These are phyloP conservation scores for Chaetoscypha palmicola DNA, from an alignment of 2,329 filamentous ascomycete species.

Conservation along the genomic window DNA sequence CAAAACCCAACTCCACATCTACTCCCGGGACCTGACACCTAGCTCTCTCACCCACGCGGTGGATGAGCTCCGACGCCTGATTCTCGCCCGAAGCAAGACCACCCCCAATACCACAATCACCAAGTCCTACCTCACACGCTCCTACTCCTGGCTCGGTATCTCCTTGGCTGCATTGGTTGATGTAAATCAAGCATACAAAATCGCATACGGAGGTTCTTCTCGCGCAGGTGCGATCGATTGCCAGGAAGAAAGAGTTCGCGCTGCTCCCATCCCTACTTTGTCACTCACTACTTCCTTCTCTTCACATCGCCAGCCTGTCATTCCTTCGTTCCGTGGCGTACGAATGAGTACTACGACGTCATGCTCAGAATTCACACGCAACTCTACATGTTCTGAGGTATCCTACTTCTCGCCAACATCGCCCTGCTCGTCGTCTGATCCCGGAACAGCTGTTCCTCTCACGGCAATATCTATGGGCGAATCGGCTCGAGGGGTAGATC, in stretches of 20 bases:
- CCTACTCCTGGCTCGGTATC: slow-evolving; percentile 52
- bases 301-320: neutral
- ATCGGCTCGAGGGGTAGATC: slow-evolving; percentile 20
- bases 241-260: slow-evolving; percentile 17
- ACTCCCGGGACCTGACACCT: slow-evolving; percentile 39
- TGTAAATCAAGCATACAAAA: slow-evolving; percentile 49
- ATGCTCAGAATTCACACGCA: neutral
- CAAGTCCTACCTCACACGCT: slow-evolving; percentile 44
- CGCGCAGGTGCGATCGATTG: slow-evolving; percentile 40
- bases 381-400: neutral
- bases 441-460: slow-evolving; percentile 1
- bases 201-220: slow-evolving; percentile 46
- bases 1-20: slow-evolving; percentile 52
- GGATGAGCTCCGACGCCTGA: slow-evolving; percentile 53
- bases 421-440: neutral
- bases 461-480: slow-evolving; percentile 4
- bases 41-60: slow-evolving; percentile 50
- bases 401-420: slow-evolving; percentile 5
- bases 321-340: neutral
- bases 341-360: neutral
- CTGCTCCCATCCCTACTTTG: slow-evolving; percentile 17
- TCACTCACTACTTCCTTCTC: slow-evolving; percentile 8
- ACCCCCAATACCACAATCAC: slow-evolving; percentile 43
- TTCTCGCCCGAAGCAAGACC: slow-evolving; percentile 48
- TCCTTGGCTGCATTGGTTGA: slow-evolving; percentile 44